phyloP scores from a whole-genome alignment of 495 filamentous ascomycete genomes.

The Penicillium maclennaniae region DNA sequence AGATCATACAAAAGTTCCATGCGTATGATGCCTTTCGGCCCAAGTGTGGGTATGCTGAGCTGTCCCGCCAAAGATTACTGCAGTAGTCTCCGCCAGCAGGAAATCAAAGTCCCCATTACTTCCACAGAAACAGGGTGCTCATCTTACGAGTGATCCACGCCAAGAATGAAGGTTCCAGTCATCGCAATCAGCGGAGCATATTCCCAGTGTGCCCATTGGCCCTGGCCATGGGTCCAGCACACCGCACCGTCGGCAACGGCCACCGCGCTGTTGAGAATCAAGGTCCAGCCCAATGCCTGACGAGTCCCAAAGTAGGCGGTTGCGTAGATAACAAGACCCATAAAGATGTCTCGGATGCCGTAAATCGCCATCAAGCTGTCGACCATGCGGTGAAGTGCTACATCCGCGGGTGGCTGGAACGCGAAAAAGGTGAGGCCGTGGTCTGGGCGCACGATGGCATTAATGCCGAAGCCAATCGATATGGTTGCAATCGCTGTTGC shows the following conservation, averaged over 20 bases:
- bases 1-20: no score
- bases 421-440: conserved; percentile 47
- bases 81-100: conserved; percentile 7
- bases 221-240: conserved; percentile 37
- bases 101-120: neutral
- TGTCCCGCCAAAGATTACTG: neutral
- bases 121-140: neutral
- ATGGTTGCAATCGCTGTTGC: conserved; percentile 39
- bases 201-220: conserved; percentile 54
- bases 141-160: neutral
- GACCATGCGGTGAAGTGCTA: conserved; percentile 30
- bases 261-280: conserved; percentile 42
- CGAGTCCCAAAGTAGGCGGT: conserved; percentile 35
- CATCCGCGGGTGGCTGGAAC: conserved; percentile 29
- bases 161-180: conserved; percentile 27
- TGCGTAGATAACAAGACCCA: conserved; percentile 44
- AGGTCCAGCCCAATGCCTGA: conserved; percentile 42
- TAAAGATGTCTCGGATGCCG: conserved; percentile 51
- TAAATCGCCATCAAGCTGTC: conserved; percentile 46
- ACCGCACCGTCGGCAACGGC: conserved; percentile 47
- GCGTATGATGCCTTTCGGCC: neutral
- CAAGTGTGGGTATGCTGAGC: conserved; percentile 13
- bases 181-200: conserved; percentile 44
- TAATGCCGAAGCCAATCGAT: conserved; percentile 47
- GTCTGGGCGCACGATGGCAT: conserved; percentile 40